phyloP scores from a whole-genome alignment of 1,284 basidiomycete species.

The Ceratorhiza oryzae-sativae region DNA sequence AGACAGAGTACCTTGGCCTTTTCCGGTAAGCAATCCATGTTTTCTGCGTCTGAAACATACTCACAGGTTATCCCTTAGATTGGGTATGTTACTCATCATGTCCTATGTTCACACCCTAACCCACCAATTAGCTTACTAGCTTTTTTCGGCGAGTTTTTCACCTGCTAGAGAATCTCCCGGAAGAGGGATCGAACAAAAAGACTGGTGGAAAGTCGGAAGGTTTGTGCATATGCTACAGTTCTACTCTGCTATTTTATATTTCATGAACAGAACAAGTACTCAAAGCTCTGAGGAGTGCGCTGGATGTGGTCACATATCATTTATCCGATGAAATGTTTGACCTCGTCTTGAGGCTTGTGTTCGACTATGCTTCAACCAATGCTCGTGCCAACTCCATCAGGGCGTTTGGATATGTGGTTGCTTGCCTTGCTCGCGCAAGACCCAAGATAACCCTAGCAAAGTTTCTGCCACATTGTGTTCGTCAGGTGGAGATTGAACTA shows the following conservation, averaged over 20 bases:
- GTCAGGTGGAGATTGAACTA: conserved; percentile 86
- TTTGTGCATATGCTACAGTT: neutral
- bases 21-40: conserved; percentile 60
- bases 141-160: conserved; percentile 87
- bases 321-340: conserved; percentile 89
- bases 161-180: conserved; percentile 91
- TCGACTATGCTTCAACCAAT: conserved; percentile 86
- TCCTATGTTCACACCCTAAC: neutral
- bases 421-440: conserved; percentile 82
- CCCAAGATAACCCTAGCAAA: conserved; percentile 79
- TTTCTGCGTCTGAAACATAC: conserved; percentile 16
- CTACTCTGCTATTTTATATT: conserved; percentile 45
- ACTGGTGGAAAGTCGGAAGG: conserved; percentile 54
- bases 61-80: conserved; percentile 25
- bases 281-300: conserved; percentile 81
- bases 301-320: conserved; percentile 87
- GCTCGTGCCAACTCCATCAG: conserved; percentile 88
- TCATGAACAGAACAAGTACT: conserved; percentile 72
- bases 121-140: conserved; percentile 84
- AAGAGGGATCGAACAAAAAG: conserved; percentile 73
- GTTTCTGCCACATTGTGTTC: conserved; percentile 81
- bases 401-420: conserved; percentile 88
- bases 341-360: conserved; percentile 83
- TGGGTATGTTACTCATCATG: neutral
- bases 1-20: conserved; percentile 82